phyloP scores from a whole-genome alignment of 495 filamentous ascomycete species.

The Friedmanniomyces simplex region DNA sequence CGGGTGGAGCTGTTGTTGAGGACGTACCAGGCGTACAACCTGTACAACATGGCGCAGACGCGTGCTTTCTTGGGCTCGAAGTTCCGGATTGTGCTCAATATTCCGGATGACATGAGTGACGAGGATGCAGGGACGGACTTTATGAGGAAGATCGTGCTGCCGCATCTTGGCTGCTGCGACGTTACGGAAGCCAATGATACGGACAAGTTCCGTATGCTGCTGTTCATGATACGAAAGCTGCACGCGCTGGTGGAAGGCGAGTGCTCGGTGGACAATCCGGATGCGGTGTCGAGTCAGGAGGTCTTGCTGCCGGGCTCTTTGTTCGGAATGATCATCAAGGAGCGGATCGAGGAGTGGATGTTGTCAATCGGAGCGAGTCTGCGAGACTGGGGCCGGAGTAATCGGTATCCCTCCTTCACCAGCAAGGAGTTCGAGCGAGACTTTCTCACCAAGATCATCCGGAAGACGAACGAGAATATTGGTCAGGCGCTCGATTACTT shows the following conservation, averaged over 20 bases:
- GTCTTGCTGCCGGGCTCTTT: conserved; percentile 84
- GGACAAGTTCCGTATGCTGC: conserved; percentile 88
- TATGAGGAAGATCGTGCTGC: conserved; percentile 75
- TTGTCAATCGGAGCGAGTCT: conserved; percentile 49
- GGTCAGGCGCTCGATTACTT: conserved; percentile 86
- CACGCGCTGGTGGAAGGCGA: conserved; percentile 88
- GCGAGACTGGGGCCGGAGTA: conserved; percentile 61
- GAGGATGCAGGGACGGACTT: conserved; percentile 86
- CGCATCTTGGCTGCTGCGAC: conserved; percentile 73
- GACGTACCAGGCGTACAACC: conserved; percentile 80
- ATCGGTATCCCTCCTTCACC: conserved; percentile 52
- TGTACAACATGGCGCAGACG: conserved; percentile 68
- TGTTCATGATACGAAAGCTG: conserved; percentile 94
- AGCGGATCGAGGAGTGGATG: conserved; percentile 81
- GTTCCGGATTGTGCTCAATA: conserved; percentile 74
- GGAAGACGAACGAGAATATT: conserved; percentile 74
- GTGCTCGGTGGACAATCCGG: conserved; percentile 86
- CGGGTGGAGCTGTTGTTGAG: conserved; percentile 84
- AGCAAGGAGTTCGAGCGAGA: conserved; percentile 64
- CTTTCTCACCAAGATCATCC: conserved; percentile 65
- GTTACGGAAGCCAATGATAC: conserved; percentile 61
- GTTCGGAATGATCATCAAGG: conserved; percentile 91
- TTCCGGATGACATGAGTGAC: conserved; percentile 68
- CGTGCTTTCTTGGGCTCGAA: conserved; percentile 76
- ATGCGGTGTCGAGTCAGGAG: conserved; percentile 91